Percentiles rank a stretch among this genome's conserved stretches.
Conservation (phyloP, 768 basidiomycete genomes). For the Xanthoconium purpureum region DNA sequence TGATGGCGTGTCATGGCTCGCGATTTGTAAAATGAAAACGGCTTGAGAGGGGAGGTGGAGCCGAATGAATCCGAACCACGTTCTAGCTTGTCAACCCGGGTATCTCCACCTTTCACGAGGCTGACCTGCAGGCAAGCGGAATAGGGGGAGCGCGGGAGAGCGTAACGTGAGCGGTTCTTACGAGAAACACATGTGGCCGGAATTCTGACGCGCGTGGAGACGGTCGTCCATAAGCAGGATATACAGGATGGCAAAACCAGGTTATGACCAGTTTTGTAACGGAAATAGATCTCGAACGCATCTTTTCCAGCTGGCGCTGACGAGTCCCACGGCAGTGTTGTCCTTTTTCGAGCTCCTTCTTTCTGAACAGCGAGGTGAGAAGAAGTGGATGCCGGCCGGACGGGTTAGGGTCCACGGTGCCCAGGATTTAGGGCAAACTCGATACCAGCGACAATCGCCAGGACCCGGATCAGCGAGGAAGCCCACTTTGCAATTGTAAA, state of each 20-base stretch:
- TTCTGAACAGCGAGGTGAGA: background rate
- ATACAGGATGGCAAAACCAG: conserved; percentile 18
- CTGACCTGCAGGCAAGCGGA: conserved; percentile 9
- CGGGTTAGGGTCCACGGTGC: conserved; percentile 9
- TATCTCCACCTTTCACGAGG: conserved; percentile 20
- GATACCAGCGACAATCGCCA: conserved; percentile 27
- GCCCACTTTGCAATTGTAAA: conserved; percentile 5
- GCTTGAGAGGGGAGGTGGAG: background rate
- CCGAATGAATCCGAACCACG: conserved; percentile 5
- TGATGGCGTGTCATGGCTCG: background rate
- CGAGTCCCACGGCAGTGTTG: background rate
- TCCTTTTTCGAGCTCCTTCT: conserved; percentile 1
- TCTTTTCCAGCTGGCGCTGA: conserved; percentile 2
- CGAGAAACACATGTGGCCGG: background rate
- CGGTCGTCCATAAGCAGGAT: conserved; percentile 8
- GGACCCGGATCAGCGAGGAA: conserved; percentile 28
- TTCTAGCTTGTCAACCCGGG: conserved; percentile 20
- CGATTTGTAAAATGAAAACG: background rate
- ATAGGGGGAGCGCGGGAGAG: conserved; percentile 14
- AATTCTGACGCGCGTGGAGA: conserved; percentile 14
- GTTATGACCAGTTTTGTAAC: background rate
- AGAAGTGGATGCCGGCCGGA: background rate
- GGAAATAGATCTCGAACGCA: conserved; percentile 2
- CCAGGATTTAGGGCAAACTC: conserved; percentile 23
- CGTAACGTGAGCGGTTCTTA: background rate